Base-by-base conservation (phyloP, 441 rosid species). In the Corymbia calophylla region DNA sequence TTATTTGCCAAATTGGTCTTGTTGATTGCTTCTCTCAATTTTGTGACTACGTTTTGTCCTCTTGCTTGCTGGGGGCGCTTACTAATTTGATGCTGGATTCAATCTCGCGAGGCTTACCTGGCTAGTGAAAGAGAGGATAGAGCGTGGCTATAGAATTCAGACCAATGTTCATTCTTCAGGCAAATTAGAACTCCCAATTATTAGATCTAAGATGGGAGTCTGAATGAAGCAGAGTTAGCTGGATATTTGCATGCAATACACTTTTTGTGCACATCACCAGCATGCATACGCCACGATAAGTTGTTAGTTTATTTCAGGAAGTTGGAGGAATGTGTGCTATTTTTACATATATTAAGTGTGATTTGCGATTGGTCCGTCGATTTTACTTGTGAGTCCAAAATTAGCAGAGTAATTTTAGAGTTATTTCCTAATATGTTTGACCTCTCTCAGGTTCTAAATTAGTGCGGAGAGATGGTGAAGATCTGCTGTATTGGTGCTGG, bases 401-500 rank as follows among this genome's bases (percentile, higher is more conserved):
- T 53, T 53, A 49, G 29, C 62, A 18, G 18, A 12, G 62, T 49
- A 31, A 10, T 53, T 86, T 86, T n/a, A 31, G 56, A n/a, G 11
- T 25, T 86, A 51, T 51, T 51, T n/a, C 62, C 39, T 51, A 53
- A 86, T 86, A 3, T 55, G 62, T 86, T 86, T 14, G 10, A 17
- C 60, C 47, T 44, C 51, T 44, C 53, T 77, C 84, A 44, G 84
- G 51, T 77, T 44, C 51, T 77, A 23, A 77, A 23, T 35, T 53
- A 70, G 89, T 53, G 81, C 4, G 56, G 85, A 87, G 82, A 66
- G 58, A 87, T 87, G 89, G 89, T 87, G 89, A 87, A 87, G 89
- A 87, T 89, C 77, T 89, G 91, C 70, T 89, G 91, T 87, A 89
- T 89, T 80, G 91, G 91, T 51, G 91, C 91, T 58, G 91, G 91